Evolutionary conservation across 331 rosid genomes (phyloP).

Genomic region (Spiraea crenata): DNA sequence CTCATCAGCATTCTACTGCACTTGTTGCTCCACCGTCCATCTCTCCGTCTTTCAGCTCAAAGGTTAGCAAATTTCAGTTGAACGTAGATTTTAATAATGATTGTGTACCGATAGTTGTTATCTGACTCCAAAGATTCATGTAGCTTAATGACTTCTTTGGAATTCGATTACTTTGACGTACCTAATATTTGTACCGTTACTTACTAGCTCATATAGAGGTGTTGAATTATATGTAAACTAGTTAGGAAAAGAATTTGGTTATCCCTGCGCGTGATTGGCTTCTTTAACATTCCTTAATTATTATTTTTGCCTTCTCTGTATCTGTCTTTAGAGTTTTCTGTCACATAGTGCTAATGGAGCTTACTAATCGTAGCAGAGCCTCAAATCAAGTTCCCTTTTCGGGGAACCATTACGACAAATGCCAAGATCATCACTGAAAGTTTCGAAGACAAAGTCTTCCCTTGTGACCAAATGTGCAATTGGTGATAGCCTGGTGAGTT

Average conservation of each 20-base stretch:
- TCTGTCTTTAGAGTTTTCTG: background rate
- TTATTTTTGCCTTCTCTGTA: no score
- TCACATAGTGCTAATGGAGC: background rate
- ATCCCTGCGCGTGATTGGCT: no score
- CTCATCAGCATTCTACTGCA: constrained; percentile 63
- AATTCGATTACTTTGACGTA: no score
- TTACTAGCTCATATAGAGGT: no score
- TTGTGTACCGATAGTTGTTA: no score
- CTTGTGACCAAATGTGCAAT: constrained; percentile 64
- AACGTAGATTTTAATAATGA: background rate
- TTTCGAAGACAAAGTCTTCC: constrained; percentile 50
- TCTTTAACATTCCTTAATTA: no score
- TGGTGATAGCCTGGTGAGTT: constrained; percentile 86
- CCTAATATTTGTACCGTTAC: no score
- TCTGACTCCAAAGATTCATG: no score
- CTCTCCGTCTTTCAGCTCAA: constrained; percentile 68
- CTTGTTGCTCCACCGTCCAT: constrained; percentile 50
- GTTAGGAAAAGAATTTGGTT: no score
- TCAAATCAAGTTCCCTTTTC: constrained; percentile 52
- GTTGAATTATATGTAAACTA: no score
- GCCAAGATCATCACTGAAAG: constrained; percentile 56
- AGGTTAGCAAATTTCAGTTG: constrained; percentile 38
- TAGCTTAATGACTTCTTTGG: no score
- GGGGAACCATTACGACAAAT: constrained; percentile 75
- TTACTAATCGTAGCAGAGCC: constrained; percentile 12